Conservation (phyloP, 352 stramenopile species). For the Aphanomyces cochlioides region DNA sequence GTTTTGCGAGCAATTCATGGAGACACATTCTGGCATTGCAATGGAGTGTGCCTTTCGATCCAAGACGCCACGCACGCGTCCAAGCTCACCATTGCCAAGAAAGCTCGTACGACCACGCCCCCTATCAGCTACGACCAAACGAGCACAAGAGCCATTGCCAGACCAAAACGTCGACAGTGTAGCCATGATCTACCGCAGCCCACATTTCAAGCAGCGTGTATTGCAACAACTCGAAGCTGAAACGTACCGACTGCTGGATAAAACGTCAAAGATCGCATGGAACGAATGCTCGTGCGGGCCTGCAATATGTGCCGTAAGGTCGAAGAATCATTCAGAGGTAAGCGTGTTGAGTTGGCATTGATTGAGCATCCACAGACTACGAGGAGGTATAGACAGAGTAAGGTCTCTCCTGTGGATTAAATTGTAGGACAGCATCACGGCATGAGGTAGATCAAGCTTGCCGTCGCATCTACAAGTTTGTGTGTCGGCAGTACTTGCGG, state of each 20-base stretch:
- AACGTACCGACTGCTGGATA: slow-evolving; percentile 15
- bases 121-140: slow-evolving; percentile 6
- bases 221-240: slow-evolving; percentile 1
- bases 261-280: background rate
- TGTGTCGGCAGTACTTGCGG: slow-evolving; percentile 10
- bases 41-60: background rate
- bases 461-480: slow-evolving; percentile 13
- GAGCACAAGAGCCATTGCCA: background rate
- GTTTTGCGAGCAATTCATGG: slow-evolving; percentile 13
- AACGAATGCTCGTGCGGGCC: background rate
- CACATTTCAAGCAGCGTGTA: background rate
- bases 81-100: background rate
- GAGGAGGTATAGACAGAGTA: background rate
- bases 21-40: background rate
- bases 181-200: slow-evolving; percentile 15
- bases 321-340: background rate
- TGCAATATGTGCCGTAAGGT: background rate
- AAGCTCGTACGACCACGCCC: background rate
- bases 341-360: background rate
- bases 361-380: background rate
- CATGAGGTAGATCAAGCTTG: background rate
- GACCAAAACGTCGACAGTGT: background rate
- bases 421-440: background rate
- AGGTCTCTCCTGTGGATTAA: background rate
- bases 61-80: background rate